These are phyloP conservation scores for Jasminum sambac DNA, from an alignment of 257 asterid genomes.

Conservation along the genomic window DNA sequence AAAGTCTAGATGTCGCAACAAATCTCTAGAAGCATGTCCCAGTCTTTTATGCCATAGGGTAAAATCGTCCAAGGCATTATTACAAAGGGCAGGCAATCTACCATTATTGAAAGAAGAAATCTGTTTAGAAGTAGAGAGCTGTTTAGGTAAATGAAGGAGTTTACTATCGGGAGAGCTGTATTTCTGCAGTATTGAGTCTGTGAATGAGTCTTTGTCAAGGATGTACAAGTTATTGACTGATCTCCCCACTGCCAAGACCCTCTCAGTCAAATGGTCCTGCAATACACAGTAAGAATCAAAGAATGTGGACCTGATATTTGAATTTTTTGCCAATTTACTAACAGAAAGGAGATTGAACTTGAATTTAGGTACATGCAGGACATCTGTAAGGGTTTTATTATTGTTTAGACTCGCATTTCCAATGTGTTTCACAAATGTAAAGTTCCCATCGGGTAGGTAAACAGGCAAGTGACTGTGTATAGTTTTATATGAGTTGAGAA, in stretches of 20 bases:
- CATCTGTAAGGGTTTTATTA: background rate
- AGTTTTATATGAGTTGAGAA: too few relatives aligned
- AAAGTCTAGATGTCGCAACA: background rate
- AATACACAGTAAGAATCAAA: background rate
- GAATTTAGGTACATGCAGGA: background rate
- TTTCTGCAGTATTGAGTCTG: background rate
- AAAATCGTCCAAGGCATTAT: background rate
- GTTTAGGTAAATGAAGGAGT: too few relatives aligned
- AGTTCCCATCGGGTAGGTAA: too few relatives aligned
- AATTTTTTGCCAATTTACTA: background rate
- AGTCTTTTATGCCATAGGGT: background rate
- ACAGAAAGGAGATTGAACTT: too few relatives aligned
- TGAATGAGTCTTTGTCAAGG: background rate
- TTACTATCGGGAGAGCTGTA: too few relatives aligned
- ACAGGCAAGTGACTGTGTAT: too few relatives aligned
- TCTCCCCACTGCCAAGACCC: background rate
- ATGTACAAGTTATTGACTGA: background rate
- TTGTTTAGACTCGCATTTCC: background rate
- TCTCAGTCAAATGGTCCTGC: background rate
- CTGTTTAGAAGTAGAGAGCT: too few relatives aligned
- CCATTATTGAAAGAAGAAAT: too few relatives aligned
- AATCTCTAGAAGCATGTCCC: background rate
- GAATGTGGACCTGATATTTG: background rate
- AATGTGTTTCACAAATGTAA: background rate
- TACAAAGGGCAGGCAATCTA: background rate